These are phyloP conservation scores for Dioscorea zingiberensis DNA, from an alignment of 106 monocot genomes.

Conservation along the genomic window DNA sequence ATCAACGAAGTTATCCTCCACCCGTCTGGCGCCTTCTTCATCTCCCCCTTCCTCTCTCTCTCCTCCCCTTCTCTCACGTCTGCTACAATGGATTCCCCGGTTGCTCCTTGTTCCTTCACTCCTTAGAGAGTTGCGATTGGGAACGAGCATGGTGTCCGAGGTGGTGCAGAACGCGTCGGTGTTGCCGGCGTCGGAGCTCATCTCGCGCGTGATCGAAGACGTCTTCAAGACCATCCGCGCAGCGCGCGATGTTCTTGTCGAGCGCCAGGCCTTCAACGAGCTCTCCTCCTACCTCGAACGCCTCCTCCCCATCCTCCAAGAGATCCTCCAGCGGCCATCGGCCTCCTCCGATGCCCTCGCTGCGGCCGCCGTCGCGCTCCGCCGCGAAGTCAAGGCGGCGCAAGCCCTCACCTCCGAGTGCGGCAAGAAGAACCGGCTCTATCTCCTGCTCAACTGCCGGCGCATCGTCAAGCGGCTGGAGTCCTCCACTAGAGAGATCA, in stretches of 20 bases:
- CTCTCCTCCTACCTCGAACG: constrained; percentile 10
- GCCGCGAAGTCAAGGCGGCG: not conserved
- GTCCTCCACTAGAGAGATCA: constrained; percentile 15
- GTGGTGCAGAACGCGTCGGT: not conserved
- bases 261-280: constrained; percentile 11
- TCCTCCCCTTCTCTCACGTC: no score
- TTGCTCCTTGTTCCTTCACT: no score
- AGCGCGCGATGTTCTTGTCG: constrained; percentile 14
- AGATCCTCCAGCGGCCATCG: not conserved
- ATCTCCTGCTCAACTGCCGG: constrained; percentile 27
- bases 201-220: not conserved
- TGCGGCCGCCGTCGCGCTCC: not conserved
- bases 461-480: constrained; percentile 5
- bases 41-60: no score
- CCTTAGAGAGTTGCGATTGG: no score
- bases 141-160: not conserved
- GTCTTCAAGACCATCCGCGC: not conserved
- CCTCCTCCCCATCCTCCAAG: constrained; percentile 7
- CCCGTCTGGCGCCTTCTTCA: no score
- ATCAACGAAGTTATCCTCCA: no score
- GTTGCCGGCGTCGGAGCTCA: not conserved
- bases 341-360: constrained; percentile 1
- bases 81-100: no score
- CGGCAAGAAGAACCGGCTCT: constrained; percentile 6
- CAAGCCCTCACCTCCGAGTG: constrained; percentile 1